Base-by-base conservation (phyloP, 305 asterid species). In the Solanum hybrid region DNA sequence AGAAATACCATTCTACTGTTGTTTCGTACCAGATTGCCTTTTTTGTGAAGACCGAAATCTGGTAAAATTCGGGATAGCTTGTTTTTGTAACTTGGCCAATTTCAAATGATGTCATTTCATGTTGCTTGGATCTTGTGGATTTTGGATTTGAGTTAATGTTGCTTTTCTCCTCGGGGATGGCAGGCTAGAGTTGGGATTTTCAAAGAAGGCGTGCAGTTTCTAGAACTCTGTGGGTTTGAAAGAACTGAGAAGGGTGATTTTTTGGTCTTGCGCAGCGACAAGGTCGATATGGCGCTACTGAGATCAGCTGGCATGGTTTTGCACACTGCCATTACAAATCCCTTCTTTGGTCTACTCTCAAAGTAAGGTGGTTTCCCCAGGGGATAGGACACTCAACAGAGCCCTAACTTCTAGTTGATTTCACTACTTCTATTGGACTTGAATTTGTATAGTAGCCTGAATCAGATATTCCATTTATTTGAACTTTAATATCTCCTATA, bases 181-280 rank as follows among this genome's bases (percentile, higher is more conserved):
- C 97, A 96, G 99, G 96, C 91, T 40, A 92, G 95, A 93, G 96
- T 96, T 36, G 98, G 97, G 12, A 91, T 86, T 90, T 96, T 91
- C 87, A 92, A 92, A 33, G 94, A 94, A 86, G 97, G 97, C 5
- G 82, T 94, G 81, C 51, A 91, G 94, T 95, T 96, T 92, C 97
- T 96, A 46, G 95, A 93, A 90, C 94, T 93, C 18, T 95, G 97
- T 78, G 97, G 98, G 36, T 95, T 96, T 87, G 95, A 95, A 93
- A 94, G 92, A 93, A 94, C 71, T 31, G 94, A 51, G 64, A 29
- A 89, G 73, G 93, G 93, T 35, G 89, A 91, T 3, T 92, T 91
- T 87, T 91, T 96, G 92, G 84, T 89, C 86, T 92, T 95, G 36
- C 93, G 93, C 26, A 88, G 90, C 86, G 95, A 93, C 89, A 96